Conservation (phyloP, 768 basidiomycete genomes). For the Hebeloma cylindrosporum region DNA sequence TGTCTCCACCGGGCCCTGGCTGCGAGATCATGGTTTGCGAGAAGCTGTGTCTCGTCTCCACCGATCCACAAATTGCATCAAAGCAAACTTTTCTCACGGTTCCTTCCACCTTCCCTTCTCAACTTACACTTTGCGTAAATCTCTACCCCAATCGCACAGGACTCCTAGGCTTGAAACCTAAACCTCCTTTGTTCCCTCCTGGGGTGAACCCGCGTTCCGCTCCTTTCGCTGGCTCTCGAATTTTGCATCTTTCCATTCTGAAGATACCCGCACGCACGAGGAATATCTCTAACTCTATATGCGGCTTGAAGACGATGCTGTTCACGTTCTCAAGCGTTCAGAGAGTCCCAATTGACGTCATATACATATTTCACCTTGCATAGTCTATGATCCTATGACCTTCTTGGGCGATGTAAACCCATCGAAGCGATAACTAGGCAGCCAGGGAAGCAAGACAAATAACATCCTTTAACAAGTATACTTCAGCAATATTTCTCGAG, state of each 20-base stretch:
- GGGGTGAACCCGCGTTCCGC: not conserved
- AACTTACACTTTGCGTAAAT: conserved; percentile 7
- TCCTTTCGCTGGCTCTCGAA: not conserved
- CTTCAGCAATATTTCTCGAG: no score
- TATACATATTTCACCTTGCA: no score
- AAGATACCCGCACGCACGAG: not conserved
- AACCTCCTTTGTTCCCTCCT: conserved; percentile 1
- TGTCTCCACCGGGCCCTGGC: conserved; percentile 3
- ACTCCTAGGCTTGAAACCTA: not conserved
- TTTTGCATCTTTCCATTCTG: not conserved
- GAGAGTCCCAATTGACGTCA: conserved; percentile 1
- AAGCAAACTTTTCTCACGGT: conserved; percentile 1
- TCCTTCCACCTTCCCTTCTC: conserved; percentile 8
- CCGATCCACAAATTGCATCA: conserved; percentile 2
- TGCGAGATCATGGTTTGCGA: not conserved
- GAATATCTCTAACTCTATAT: not conserved
- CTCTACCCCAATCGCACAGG: not conserved
- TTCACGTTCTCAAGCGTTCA: conserved; percentile 2
- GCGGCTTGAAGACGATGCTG: not conserved
- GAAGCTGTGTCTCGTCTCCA: conserved; percentile 11
- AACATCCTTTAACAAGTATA: no score
- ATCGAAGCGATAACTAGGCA: no score
- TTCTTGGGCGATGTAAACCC: no score
- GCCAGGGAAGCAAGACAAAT: no score
- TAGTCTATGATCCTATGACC: no score